Evolutionary conservation across 176 grass and related monocot species (phyloP).

Genomic region (Zizania latifolia): DNA sequence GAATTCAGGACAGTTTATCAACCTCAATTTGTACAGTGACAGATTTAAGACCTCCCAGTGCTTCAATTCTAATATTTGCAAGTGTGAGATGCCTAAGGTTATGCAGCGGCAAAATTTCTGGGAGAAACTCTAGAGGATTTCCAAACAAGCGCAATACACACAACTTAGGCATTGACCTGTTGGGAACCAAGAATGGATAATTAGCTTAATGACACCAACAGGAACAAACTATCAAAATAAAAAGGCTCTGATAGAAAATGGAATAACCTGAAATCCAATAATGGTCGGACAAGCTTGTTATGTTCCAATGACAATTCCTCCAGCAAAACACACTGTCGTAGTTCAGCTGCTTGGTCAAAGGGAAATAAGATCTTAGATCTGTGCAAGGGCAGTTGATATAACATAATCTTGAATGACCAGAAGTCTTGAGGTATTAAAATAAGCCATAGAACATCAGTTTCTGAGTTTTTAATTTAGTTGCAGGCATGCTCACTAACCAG

Average conservation of each 20-base stretch:
- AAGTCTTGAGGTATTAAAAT: not conserved
- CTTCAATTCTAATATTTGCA: conserved; percentile 98
- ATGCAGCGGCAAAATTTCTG: conserved; percentile 89
- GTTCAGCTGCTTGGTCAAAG: conserved; percentile 62
- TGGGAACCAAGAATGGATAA: conserved; percentile 44
- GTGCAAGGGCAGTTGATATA: conserved; percentile 7
- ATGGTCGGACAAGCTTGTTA: conserved; percentile 89
- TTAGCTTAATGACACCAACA: conserved; percentile 34
- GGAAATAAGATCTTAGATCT: not conserved
- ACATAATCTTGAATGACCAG: conserved; percentile 10
- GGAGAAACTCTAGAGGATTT: conserved; percentile 96
- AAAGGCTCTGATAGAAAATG: conserved; percentile 28
- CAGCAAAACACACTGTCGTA: conserved; percentile 81
- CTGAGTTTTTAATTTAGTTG: not conserved
- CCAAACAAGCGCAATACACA: conserved; percentile 86
- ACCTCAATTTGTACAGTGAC: conserved; percentile 97
- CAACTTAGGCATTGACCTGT: conserved; percentile 93
- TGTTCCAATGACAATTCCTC: conserved; percentile 91
- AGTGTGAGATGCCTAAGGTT: conserved; percentile 93
- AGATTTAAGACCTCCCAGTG: conserved; percentile 81
- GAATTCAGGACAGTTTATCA: conserved; percentile 22
- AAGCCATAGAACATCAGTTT: conserved; percentile 7
- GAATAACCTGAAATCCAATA: conserved; percentile 98
- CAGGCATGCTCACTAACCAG: conserved; percentile 52
- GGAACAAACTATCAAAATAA: conserved; percentile 17